phyloP scores from a whole-genome alignment of 2,329 filamentous ascomycete genomes.

The Diaporthe caulivora region DNA sequence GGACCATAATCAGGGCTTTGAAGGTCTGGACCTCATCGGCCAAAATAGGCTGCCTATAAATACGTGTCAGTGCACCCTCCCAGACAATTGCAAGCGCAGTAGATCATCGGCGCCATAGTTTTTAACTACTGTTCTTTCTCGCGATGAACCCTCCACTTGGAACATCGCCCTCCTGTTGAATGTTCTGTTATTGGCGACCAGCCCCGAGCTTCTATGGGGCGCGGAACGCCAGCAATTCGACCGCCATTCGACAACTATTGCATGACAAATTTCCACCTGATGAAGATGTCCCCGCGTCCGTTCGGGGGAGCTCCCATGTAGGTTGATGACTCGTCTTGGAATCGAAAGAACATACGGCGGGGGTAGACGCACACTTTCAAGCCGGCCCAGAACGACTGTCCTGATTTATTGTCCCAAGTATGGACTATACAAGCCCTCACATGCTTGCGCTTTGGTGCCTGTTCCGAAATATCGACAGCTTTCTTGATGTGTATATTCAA shows the following conservation, averaged over 20 bases:
- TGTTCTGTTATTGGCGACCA: background rate
- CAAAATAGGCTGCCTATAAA: conserved; percentile 87
- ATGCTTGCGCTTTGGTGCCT: conserved; percentile 86
- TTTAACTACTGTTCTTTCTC: background rate
- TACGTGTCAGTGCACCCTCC: conserved; percentile 32
- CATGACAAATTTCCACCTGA: background rate
- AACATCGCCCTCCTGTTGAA: background rate
- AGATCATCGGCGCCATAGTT: background rate
- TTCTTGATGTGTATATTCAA: conserved; percentile 79
- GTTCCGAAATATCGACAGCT: conserved; percentile 50
- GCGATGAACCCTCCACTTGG: conserved; percentile 1
- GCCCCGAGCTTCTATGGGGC: background rate
- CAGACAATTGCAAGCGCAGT: background rate
- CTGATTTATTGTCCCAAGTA: conserved; percentile 99
- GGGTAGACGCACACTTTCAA: conserved; percentile 84
- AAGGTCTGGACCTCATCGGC: conserved; percentile 99
- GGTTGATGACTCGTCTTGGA: conserved; percentile 1
- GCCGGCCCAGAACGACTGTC: conserved; percentile 93
- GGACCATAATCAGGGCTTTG: conserved; percentile 96
- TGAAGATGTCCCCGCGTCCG: background rate
- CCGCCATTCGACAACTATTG: background rate
- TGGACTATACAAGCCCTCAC: conserved; percentile 98
- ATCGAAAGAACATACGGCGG: conserved; percentile 15
- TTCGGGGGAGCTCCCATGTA: background rate
- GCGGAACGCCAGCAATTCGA: background rate